Conservation (phyloP, 73 alveolate species). For the Paramecium sexaurelia region DNA sequence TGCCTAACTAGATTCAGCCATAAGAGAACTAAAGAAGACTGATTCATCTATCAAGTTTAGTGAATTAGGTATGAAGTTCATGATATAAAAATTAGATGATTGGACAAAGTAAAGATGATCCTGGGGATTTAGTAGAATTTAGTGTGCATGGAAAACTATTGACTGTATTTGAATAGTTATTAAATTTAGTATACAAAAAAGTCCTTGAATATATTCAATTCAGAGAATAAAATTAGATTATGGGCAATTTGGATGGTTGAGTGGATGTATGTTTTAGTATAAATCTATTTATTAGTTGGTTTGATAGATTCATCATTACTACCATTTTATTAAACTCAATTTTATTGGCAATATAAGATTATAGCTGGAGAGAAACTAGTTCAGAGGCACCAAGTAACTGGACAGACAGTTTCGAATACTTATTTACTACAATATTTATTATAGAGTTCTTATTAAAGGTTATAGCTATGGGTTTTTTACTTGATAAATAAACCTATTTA, state of each 20-base stretch:
- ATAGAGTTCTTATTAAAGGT: conserved; percentile 67
- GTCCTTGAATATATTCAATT: conserved; percentile 8
- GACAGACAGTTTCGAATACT: conserved; percentile 41
- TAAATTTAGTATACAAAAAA: background rate
- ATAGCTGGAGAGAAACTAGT: background rate
- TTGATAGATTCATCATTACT: conserved; percentile 13
- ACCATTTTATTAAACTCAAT: background rate
- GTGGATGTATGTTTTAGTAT: background rate
- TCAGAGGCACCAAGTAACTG: conserved; percentile 19
- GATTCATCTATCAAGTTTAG: background rate
- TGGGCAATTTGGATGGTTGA: conserved; percentile 49
- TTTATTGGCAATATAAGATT: conserved; percentile 40
- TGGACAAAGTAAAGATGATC: background rate
- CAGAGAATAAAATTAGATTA: conserved; percentile 1
- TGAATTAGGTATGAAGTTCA: background rate
- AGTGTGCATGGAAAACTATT: conserved; percentile 40
- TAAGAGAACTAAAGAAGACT: background rate
- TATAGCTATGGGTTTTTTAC: conserved; percentile 70
- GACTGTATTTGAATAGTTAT: background rate
- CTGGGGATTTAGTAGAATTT: background rate
- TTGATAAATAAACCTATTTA: conserved; percentile 71
- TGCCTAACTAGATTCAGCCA: background rate
- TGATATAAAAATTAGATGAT: background rate
- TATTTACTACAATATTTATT: conserved; percentile 65
- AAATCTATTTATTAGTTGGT: background rate